phyloP scores from a whole-genome alignment of 2,329 filamentous ascomycete species.

The Neonectria coccinea region DNA sequence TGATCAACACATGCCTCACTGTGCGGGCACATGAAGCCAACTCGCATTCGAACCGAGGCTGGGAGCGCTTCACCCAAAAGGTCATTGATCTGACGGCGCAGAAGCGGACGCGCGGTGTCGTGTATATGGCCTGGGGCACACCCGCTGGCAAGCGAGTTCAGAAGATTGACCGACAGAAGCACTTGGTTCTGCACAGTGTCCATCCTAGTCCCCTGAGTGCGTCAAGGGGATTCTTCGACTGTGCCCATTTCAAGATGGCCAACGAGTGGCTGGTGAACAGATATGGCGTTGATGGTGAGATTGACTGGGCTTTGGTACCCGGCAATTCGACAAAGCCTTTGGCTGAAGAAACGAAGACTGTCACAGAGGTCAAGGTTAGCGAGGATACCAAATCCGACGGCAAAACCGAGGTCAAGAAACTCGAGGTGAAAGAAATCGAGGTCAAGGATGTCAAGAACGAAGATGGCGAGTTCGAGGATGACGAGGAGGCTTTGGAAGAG shows the following conservation, averaged over 20 bases:
- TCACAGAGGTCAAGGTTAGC: constrained; percentile 29
- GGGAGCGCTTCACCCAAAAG: constrained; percentile 93
- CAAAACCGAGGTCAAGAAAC: constrained; percentile 41
- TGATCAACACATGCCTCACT: constrained; percentile 95
- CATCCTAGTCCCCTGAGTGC: constrained; percentile 97
- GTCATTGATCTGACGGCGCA: constrained; percentile 89
- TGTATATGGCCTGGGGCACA: constrained; percentile 94
- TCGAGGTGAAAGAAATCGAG: constrained; percentile 35
- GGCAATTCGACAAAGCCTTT: constrained; percentile 49
- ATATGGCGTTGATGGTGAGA: constrained; percentile 83
- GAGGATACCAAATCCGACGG: constrained; percentile 35
- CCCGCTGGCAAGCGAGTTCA: constrained; percentile 84
- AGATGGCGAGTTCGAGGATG: constrained; percentile 51
- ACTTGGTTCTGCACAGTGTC: constrained; percentile 86
- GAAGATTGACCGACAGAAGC: constrained; percentile 77
- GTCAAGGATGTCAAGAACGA: constrained; percentile 34
- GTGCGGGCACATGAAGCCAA: constrained; percentile 91
- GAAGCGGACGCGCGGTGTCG: constrained; percentile 82
- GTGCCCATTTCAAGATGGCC: constrained; percentile 82
- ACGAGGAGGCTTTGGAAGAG: constrained; percentile 54
- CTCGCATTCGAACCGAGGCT: constrained; percentile 86
- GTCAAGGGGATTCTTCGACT: constrained; percentile 82
- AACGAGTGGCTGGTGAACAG: constrained; percentile 85
- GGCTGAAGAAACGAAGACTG: constrained; percentile 45
- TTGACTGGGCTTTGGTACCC: constrained; percentile 81